phyloP scores from a whole-genome alignment of 1,284 basidiomycete genomes.

The Sanghuangporus sanghuang region DNA sequence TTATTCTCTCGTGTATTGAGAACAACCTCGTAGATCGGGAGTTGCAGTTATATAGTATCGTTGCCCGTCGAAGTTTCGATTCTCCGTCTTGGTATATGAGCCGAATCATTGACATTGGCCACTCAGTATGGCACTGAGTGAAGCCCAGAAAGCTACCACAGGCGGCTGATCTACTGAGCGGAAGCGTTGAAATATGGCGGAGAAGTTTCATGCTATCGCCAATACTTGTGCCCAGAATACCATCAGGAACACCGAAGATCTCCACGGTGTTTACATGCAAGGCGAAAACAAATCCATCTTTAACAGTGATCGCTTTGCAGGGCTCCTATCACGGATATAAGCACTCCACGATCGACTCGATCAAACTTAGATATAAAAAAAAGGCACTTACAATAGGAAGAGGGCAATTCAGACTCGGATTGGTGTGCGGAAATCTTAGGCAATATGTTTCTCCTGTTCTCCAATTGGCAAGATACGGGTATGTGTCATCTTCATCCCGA shows the following conservation, averaged over 20 bases:
- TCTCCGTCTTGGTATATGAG: neutral
- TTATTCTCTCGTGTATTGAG: neutral
- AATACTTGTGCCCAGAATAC: neutral
- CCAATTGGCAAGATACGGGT: slow-evolving; percentile 4
- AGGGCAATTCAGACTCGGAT: neutral
- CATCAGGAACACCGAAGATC: neutral
- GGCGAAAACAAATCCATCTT: neutral
- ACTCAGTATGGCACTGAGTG: neutral
- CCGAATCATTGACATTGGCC: neutral
- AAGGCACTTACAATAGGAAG: neutral
- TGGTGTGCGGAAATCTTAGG: neutral
- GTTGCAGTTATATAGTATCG: neutral
- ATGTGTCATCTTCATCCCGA: slow-evolving; percentile 3
- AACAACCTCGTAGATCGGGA: neutral
- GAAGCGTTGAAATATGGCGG: neutral
- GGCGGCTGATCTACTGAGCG: neutral
- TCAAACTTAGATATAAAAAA: neutral
- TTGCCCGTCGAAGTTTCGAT: neutral
- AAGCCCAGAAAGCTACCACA: neutral
- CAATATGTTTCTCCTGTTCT: neutral
- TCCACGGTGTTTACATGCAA: neutral
- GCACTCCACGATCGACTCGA: no score
- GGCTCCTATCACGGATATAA: neutral
- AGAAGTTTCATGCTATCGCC: neutral
- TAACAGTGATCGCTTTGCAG: neutral